Conservation (phyloP, 441 rosid species). For the Populus hybrid region DNA sequence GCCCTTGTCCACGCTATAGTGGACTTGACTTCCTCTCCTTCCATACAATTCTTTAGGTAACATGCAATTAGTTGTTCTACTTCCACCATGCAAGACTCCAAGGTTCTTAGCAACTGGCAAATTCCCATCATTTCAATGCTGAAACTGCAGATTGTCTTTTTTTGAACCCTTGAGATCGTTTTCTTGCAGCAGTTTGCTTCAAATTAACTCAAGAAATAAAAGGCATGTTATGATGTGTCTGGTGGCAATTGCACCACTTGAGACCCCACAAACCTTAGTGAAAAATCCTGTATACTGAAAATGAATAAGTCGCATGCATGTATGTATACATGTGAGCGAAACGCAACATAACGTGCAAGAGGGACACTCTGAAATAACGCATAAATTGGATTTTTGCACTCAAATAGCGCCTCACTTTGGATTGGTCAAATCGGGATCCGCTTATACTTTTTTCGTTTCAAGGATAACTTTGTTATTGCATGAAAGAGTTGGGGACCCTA, state of each 20-base stretch:
- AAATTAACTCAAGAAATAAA: background rate
- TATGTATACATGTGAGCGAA: constrained; percentile 18
- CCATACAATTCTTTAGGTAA: background rate
- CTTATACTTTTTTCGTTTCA: background rate
- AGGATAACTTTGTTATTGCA: constrained; percentile 8
- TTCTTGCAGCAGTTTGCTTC: background rate
- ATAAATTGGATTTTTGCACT: background rate
- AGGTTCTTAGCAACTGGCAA: background rate
- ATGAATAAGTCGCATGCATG: background rate
- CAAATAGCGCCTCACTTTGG: background rate
- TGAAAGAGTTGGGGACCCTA: constrained; percentile 18
- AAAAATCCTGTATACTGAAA: background rate
- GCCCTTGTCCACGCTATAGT: background rate
- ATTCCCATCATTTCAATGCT: background rate
- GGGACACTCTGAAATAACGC: constrained; percentile 17
- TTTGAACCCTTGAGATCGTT: background rate
- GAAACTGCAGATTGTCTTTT: background rate
- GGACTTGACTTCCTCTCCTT: background rate
- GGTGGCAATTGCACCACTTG: constrained; percentile 20
- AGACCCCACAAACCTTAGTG: constrained; percentile 4
- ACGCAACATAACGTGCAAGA: constrained; percentile 14
- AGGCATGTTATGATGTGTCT: background rate
- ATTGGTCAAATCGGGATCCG: constrained; percentile 27
- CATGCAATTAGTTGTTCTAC: background rate
- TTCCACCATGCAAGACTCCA: background rate